Evolutionary conservation across 345 rosid genomes (phyloP), one percentile per base, ranked within the genome.

Genomic region (Geranium rotundifolium): DNA sequence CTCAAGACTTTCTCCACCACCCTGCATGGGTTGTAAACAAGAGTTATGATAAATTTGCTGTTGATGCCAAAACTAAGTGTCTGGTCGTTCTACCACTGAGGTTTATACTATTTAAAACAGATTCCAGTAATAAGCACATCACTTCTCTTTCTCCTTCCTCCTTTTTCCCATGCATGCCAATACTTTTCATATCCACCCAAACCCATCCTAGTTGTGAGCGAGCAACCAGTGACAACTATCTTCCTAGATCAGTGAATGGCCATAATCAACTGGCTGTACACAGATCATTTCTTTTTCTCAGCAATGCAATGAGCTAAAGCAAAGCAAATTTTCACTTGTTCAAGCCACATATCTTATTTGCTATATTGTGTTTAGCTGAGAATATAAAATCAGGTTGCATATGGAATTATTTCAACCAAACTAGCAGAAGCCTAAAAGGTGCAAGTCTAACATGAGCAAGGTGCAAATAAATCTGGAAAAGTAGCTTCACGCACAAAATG

Each of bases 1-100:
- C 63, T 89, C 90, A 19, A 80, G 72, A 73, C 93, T 89, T 81
- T 84, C 95, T 71, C 96, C 96, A 73, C 90, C 96, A 67, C 98
- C 96, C 86, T 89, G 71, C 56, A 71, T 31, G 56, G 30, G 54
- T 4, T 64, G 62, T 4, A 60, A 65, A 62, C 29, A 46, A 29
- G 59, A 17, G 12, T 46, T 46, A 10, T 46, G 29, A 62, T 56
- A 29, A 19, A 49, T 34, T n/a, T 60, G 1, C 19, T 34, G 41
- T 34, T 23, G 4, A 23, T 56, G 34, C n/a, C 54, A 30, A 20
- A 18, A 56, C 68, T 39, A 39, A n/a, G 29, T 19, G 19, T 23
- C 30, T 57, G 30, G 15, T 14, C 14, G 19, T 7, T 56, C 60
- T 57, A 19, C 60, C 4, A 8, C 60, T 8, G 10, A 46, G 52